Percentiles rank a stretch among this genome's conserved stretches.
These are phyloP conservation scores for Geotrichum ghanense DNA, from an alignment of 805 yeast genomes.

Conservation along the genomic window DNA sequence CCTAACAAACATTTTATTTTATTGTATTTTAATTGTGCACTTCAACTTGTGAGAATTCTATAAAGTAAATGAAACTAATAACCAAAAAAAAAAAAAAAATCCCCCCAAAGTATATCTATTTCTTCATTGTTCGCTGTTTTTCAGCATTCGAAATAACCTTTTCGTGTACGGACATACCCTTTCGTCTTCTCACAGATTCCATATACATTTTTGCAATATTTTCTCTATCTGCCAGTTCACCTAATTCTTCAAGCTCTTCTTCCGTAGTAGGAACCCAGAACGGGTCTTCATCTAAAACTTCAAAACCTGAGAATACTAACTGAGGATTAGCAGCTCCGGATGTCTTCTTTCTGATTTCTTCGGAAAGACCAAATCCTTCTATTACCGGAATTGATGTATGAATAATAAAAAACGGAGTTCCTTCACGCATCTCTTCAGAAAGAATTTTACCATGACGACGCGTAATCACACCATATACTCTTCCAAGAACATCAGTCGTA, in stretches of 20 bases:
- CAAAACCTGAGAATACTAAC: constrained; percentile 80
- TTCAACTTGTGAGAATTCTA: background rate
- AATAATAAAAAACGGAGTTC: constrained; percentile 90
- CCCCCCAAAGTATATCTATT: too few species aligned
- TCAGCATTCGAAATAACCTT: constrained; percentile 88
- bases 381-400: constrained; percentile 82
- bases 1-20: background rate
- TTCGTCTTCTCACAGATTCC: constrained; percentile 69
- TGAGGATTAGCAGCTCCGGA: constrained; percentile 98
- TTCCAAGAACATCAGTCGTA: constrained; percentile 85
- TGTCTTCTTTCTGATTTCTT: constrained; percentile 83
- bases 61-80: too few species aligned
- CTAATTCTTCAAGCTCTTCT: constrained; percentile 87
- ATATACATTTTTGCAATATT: constrained; percentile 82
- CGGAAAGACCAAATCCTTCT: constrained; percentile 94
- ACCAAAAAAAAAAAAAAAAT: too few species aligned
- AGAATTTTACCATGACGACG: constrained; percentile 74
- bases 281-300: constrained; percentile 82
- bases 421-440: constrained; percentile 94
- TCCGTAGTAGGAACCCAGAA: constrained; percentile 99
- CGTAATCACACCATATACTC: constrained; percentile 90
- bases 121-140: constrained; percentile 69
- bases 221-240: constrained; percentile 86
- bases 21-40: background rate
- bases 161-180: constrained; percentile 82